A percentile compares a stretch with the other conserved stretches of the same genome.
Evolutionary conservation across 2,329 filamentous ascomycete genomes (phyloP).

Genomic region (Hypoxylon sp.): DNA sequence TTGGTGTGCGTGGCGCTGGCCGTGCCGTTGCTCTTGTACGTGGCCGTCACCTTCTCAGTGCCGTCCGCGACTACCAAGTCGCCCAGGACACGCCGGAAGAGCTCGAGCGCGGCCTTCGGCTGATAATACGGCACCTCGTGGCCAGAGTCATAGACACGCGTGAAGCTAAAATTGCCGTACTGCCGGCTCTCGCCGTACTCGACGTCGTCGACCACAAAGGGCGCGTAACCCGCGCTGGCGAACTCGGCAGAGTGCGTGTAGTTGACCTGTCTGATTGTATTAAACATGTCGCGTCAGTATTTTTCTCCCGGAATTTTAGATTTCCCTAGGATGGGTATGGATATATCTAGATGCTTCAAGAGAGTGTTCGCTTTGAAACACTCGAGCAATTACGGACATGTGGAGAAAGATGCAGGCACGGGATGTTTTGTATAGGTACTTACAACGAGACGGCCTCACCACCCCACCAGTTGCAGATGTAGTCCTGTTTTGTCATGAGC

Average conservation of each 20-base stretch:
- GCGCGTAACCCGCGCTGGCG: slow-evolving; percentile 74
- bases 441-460: slow-evolving; percentile 79
- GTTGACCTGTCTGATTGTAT: slow-evolving; percentile 68
- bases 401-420: too few relatives aligned
- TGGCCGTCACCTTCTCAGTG: slow-evolving; percentile 59
- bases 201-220: slow-evolving; percentile 74
- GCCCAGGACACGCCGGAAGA: slow-evolving; percentile 71
- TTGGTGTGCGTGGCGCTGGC: slow-evolving; percentile 68
- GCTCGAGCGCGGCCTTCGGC: slow-evolving; percentile 68
- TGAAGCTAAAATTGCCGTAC: slow-evolving; percentile 79
- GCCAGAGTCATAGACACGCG: slow-evolving; percentile 73
- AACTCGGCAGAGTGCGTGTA: slow-evolving; percentile 68
- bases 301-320: too few relatives aligned
- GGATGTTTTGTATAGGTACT: too few relatives aligned
- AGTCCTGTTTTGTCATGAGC: slow-evolving; percentile 58
- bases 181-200: slow-evolving; percentile 80
- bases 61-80: slow-evolving; percentile 68
- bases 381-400: too few relatives aligned
- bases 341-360: too few relatives aligned
- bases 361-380: too few relatives aligned
- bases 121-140: slow-evolving; percentile 73
- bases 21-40: slow-evolving; percentile 69
- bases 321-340: too few relatives aligned
- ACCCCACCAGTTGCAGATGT: slow-evolving; percentile 77
- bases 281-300: too few relatives aligned